A percentile compares a stretch with the other conserved stretches of the same genome.
Conservation (phyloP, 441 rosid genomes). For the Daphne laureola region DNA sequence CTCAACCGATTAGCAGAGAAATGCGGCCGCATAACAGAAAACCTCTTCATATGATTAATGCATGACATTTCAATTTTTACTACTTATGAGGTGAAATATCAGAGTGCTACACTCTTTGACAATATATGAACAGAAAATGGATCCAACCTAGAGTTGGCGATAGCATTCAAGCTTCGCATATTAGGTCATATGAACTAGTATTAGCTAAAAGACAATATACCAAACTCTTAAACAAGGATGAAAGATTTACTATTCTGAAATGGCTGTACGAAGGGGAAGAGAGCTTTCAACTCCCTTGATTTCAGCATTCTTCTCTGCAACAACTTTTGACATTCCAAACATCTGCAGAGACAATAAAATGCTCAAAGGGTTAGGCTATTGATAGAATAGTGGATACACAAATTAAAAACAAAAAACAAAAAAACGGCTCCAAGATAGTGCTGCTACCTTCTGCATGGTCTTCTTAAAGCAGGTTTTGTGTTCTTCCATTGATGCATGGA, state of each 20-base stretch:
- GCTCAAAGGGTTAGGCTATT: neutral
- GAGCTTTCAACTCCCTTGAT: slow-evolving; percentile 54
- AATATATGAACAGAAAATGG: too few relatives aligned
- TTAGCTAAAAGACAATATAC: neutral
- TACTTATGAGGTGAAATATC: too few relatives aligned
- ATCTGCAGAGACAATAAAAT: slow-evolving; percentile 31
- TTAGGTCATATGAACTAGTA: too few relatives aligned
- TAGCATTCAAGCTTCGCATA: too few relatives aligned
- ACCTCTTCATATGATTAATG: too few relatives aligned
- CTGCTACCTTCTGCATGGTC: slow-evolving; percentile 56
- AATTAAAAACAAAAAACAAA: too few relatives aligned
- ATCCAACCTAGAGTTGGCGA: too few relatives aligned
- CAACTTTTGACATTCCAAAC: slow-evolving; percentile 57
- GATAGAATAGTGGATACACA: neutral
- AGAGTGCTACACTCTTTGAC: too few relatives aligned
- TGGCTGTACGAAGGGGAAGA: slow-evolving; percentile 46
- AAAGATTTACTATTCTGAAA: slow-evolving; percentile 29
- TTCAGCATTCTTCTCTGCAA: slow-evolving; percentile 42
- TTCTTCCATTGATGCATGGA: slow-evolving; percentile 84
- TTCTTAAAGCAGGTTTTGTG: slow-evolving; percentile 79
- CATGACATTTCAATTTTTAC: too few relatives aligned
- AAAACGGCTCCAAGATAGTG: neutral
- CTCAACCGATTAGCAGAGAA: too few relatives aligned
- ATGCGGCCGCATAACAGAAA: too few relatives aligned
- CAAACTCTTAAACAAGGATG: neutral